These are phyloP conservation scores for Candida peoriensis DNA, from an alignment of 805 yeast genomes.

Conservation along the genomic window DNA sequence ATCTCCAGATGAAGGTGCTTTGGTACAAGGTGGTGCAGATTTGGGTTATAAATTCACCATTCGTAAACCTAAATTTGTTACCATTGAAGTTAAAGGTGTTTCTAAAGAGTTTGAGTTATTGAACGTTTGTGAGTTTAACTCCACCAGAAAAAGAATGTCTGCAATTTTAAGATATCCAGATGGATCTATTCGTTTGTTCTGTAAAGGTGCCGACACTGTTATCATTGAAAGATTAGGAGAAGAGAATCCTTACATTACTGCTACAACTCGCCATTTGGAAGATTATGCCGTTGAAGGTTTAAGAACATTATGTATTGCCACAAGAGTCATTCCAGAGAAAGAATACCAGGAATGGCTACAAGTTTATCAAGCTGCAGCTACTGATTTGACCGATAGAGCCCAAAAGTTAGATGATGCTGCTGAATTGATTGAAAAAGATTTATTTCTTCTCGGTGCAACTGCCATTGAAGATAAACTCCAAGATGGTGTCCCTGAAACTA, in stretches of 20 bases:
- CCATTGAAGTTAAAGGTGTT: constrained; percentile 47
- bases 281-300: constrained; percentile 96
- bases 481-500: constrained; percentile 98
- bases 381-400: constrained; percentile 70
- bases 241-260: constrained; percentile 72
- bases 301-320: constrained; percentile 90
- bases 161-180: constrained; percentile 93
- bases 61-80: constrained; percentile 79
- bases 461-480: constrained; percentile 98
- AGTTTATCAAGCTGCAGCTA: constrained; percentile 72
- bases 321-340: constrained; percentile 68
- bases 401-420: constrained; percentile 83
- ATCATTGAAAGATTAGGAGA: constrained; percentile 76
- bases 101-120: constrained; percentile 69
- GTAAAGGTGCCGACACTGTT: constrained; percentile 98
- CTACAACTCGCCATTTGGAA: constrained; percentile 83
- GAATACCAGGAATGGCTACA: constrained; percentile 73
- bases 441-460: constrained; percentile 88
- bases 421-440: constrained; percentile 74
- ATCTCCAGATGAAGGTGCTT: constrained; percentile 98
- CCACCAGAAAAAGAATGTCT: constrained; percentile 97
- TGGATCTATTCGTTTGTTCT: constrained; percentile 79
- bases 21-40: constrained; percentile 92
- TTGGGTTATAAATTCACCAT: constrained; percentile 81
- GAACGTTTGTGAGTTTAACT: constrained; percentile 93